A percentile compares a stretch with the other conserved stretches of the same genome.
Evolutionary conservation across 495 filamentous ascomycete genomes (phyloP).

Genomic region (Penicillium dipodomyicola): DNA sequence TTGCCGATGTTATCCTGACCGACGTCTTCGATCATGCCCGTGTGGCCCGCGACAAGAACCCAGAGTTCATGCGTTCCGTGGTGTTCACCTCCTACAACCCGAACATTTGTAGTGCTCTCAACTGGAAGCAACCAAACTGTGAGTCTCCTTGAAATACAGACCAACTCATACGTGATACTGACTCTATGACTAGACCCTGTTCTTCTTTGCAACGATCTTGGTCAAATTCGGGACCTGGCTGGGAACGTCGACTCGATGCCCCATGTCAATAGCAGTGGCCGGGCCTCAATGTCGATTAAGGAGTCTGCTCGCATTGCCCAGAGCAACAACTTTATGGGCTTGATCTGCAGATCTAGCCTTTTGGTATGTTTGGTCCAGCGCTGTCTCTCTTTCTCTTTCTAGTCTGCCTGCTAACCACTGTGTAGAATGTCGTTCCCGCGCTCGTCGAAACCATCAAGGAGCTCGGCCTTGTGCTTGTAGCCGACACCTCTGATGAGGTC

Average conservation of each 20-base stretch:
- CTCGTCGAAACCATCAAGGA: constrained; percentile 91
- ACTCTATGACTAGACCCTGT: constrained; percentile 66
- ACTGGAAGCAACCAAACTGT: constrained; percentile 99
- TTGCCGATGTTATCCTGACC: constrained; percentile 76
- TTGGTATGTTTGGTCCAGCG: constrained; percentile 57
- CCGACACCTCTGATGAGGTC: constrained; percentile 67
- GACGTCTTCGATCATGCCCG: constrained; percentile 92
- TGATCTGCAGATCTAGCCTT: constrained; percentile 83
- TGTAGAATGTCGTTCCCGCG: constrained; percentile 85
- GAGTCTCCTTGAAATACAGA: constrained; percentile 28
- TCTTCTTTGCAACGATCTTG: constrained; percentile 90
- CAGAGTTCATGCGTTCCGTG: constrained; percentile 72
- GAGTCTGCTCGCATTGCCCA: constrained; percentile 91
- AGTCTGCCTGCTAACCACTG: constrained; percentile 22
- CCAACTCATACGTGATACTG: constrained; percentile 1
- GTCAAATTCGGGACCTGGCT: constrained; percentile 51
- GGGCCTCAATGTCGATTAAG: constrained; percentile 79
- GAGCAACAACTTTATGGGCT: constrained; percentile 96
- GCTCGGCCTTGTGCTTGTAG: constrained; percentile 85
- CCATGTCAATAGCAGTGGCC: constrained; percentile 61
- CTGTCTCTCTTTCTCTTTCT: not conserved
- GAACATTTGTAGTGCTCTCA: constrained; percentile 84
- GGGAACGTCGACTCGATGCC: constrained; percentile 39
- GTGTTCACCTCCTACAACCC: constrained; percentile 91
- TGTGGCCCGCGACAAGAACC: constrained; percentile 62